Conservation (phyloP, 2,329 filamentous ascomycete species). For the Neocucurbitaria cava region DNA sequence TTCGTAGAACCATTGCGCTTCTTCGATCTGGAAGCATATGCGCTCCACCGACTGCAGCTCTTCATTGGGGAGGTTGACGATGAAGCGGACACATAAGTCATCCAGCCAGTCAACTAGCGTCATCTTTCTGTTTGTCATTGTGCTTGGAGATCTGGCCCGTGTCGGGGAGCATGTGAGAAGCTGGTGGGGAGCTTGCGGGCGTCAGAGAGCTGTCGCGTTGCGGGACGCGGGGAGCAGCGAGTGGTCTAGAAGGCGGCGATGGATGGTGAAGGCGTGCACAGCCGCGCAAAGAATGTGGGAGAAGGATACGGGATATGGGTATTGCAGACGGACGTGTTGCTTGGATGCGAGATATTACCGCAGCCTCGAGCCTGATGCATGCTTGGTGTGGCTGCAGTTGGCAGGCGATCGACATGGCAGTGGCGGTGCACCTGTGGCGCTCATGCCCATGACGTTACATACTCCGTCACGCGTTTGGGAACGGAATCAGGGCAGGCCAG, state of each 20-base stretch:
- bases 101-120: conserved; percentile 95
- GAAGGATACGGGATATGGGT: conserved; percentile 8
- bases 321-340: not conserved
- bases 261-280: conserved; percentile 24
- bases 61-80: conserved; percentile 92
- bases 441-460: conserved; percentile 29
- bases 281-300: conserved; percentile 37
- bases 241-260: conserved; percentile 15
- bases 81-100: conserved; percentile 96
- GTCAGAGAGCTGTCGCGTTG: conserved; percentile 9
- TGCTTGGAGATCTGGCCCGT: conserved; percentile 53
- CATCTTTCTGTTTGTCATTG: conserved; percentile 80
- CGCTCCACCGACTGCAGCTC: conserved; percentile 89
- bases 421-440: conserved; percentile 18
- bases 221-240: conserved; percentile 9
- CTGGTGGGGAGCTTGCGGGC: conserved; percentile 11
- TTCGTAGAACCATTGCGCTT: conserved; percentile 99
- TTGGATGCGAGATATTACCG: conserved; percentile 2
- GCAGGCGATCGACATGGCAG: conserved; percentile 17
- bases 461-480: conserved; percentile 16
- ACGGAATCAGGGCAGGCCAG: conserved; percentile 39
- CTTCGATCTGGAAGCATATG: conserved; percentile 98
- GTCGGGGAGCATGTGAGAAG: conserved; percentile 64
- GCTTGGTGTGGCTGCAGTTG: conserved; percentile 6
- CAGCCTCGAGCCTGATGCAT: not conserved